Evolutionary conservation across 148 eudicot genomes (phyloP), one percentile per base, ranked within the genome.

Genomic region (Rhododendron ovatum): DNA sequence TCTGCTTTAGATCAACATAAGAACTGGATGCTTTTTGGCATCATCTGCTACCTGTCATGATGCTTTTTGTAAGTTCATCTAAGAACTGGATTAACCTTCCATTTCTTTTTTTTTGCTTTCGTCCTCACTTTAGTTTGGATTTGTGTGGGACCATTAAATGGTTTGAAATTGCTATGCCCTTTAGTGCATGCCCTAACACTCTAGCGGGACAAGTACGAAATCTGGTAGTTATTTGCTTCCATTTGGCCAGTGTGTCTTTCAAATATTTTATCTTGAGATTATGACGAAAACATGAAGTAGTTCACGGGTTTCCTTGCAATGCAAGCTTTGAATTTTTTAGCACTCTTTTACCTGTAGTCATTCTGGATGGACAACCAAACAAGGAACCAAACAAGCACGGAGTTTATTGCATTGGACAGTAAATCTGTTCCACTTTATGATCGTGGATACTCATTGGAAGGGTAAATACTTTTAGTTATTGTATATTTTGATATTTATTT

Each of bases 351-450:
- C 81, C 65, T 94, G 91, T 86, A 97, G 99, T 90, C 98, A 82
- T 93, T 94, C 91, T 97, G 99, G 99, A 86, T 95, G 90, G 99
- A 97, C 90, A 88, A 91, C 87, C 94, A 93, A 75, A 86, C 86
- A 78, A 88, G 91, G 88, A 90, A 87, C 80, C 91, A 90, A 45
- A 90, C 83, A 77, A 86, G 85, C 84, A 84, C 53, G 82, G 93
- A 92, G 83, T 84, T 87, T 79, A 67, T 86, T 17, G 89, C 89
- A 9, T 85, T 91, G 87, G 95, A 93, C 89, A 91, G 90, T 78
- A 91, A 91, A 63, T 89, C 94, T 82, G 94, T 93, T 89, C 99
- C 99, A 81, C 93, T 94, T 53, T 97, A 97, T 88, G 99, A 97
- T 85, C 98, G 99, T 59, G 98, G 93, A 84, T 97, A 90, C 88